Percentiles rank a stretch among this genome's conserved stretches.
Evolutionary conservation across 192 early-diverging fungal genomes (phyloP).

Genomic region (Coemansia sp.): DNA sequence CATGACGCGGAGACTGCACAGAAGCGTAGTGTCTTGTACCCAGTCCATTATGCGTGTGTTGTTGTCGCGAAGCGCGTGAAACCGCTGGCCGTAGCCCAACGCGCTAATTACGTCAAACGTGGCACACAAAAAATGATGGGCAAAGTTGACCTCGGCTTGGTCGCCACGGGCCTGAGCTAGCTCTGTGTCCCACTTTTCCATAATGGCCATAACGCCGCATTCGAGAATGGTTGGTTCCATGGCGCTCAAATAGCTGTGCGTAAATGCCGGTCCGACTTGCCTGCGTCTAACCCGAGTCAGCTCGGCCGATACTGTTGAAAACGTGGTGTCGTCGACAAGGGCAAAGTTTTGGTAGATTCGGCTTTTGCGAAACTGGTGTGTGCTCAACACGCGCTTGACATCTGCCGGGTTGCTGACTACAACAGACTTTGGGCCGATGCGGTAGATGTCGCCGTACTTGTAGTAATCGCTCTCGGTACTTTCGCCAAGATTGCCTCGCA

Average conservation of each 20-base stretch:
- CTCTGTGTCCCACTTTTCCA: conserved; percentile 25
- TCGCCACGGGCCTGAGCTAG: not conserved
- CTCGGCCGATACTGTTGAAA: conserved; percentile 24
- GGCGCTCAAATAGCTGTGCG: conserved; percentile 13
- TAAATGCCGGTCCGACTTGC: conserved; percentile 34
- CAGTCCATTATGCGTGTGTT: conserved; percentile 20
- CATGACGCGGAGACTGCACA: conserved; percentile 3
- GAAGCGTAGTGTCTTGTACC: conserved; percentile 17
- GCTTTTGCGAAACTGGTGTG: conserved; percentile 30
- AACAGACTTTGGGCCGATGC: conserved; percentile 27
- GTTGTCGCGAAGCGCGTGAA: conserved; percentile 27
- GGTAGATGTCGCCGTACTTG: conserved; percentile 38
- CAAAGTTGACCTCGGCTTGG: conserved; percentile 19
- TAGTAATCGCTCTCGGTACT: conserved; percentile 19
- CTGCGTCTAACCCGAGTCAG: conserved; percentile 17
- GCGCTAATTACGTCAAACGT: conserved; percentile 38
- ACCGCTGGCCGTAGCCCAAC: conserved; percentile 36
- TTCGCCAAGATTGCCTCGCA: conserved; percentile 14
- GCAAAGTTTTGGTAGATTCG: conserved; percentile 25
- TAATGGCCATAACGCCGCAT: conserved; percentile 20
- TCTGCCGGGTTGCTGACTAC: conserved; percentile 22
- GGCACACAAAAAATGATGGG: conserved; percentile 16
- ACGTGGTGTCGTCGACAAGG: conserved; percentile 15
- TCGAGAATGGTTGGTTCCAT: conserved; percentile 42
- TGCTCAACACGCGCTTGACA: conserved; percentile 16